These are phyloP conservation scores for Paraconiothyrium sp. DNA, from an alignment of 2,329 filamentous ascomycete species.

Conservation along the genomic window DNA sequence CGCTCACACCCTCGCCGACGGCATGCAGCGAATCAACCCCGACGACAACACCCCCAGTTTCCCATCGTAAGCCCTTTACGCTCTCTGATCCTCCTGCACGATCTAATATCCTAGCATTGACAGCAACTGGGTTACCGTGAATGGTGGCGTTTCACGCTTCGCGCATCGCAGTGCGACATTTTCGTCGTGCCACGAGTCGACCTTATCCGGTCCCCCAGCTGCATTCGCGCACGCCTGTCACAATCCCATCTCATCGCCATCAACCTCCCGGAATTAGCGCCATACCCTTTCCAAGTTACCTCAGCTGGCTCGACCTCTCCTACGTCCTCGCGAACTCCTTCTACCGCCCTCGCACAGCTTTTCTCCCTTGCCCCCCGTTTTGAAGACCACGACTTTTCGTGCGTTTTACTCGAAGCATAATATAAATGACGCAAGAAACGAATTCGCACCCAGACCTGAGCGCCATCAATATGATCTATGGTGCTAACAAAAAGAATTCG, in stretches of 20 bases:
- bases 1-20: not conserved
- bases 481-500: not conserved
- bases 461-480: not conserved
- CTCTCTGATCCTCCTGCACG: not conserved
- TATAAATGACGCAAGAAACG: not conserved
- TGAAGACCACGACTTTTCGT: not conserved
- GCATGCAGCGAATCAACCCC: not conserved
- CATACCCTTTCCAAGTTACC: not conserved
- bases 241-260: not conserved
- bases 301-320: not conserved
- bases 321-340: not conserved
- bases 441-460: not conserved
- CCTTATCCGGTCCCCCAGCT: not conserved
- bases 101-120: not conserved
- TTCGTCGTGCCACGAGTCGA: not conserved
- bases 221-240: not conserved
- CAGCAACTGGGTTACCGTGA: not conserved
- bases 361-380: not conserved
- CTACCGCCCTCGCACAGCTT: not conserved
- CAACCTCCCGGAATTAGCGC: not conserved
- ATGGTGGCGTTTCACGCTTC: not conserved
- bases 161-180: not conserved
- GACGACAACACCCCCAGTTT: not conserved
- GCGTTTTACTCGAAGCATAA: not conserved
- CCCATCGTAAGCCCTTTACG: not conserved